A percentile compares a stretch with the other conserved stretches of the same genome.
Evolutionary conservation across 768 basidiomycete genomes (phyloP).

Genomic region (Panus rudis): DNA sequence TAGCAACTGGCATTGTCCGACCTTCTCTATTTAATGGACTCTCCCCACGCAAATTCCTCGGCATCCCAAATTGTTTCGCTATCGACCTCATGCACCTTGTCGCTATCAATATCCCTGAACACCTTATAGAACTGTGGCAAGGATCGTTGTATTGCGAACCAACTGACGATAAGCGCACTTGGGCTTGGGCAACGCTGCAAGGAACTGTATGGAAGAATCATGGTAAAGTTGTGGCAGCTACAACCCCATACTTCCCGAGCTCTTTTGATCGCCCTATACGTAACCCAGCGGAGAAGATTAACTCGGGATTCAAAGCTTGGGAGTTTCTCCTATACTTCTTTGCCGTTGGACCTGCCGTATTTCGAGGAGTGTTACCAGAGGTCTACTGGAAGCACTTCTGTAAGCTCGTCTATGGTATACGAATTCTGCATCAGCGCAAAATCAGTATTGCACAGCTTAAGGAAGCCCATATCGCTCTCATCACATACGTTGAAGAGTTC

Average conservation of each 20-base stretch:
- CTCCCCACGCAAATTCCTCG: slow-evolving; percentile 9
- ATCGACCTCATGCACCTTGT: slow-evolving; percentile 34
- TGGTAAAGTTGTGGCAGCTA: slow-evolving; percentile 25
- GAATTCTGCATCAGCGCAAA: slow-evolving; percentile 13
- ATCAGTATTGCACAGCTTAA: slow-evolving; percentile 11
- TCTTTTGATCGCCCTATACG: slow-evolving; percentile 36
- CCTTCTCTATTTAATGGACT: slow-evolving; percentile 30
- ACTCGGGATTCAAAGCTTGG: slow-evolving; percentile 26
- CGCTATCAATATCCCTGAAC: slow-evolving; percentile 30
- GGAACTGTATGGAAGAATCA: slow-evolving; percentile 28
- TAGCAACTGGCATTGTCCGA: slow-evolving; percentile 29
- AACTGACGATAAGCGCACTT: slow-evolving; percentile 17
- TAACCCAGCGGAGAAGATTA: slow-evolving; percentile 34
- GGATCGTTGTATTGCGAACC: slow-evolving; percentile 19
- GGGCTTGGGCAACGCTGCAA: slow-evolving; percentile 25
- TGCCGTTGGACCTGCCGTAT: slow-evolving; percentile 18
- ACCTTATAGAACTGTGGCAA: slow-evolving; percentile 27
- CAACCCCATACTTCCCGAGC: slow-evolving; percentile 28
- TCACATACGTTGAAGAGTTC: slow-evolving; percentile 26
- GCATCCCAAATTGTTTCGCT: slow-evolving; percentile 25
- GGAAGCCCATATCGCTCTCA: slow-evolving; percentile 18
- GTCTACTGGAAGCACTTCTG: slow-evolving; percentile 23
- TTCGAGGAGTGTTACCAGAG: slow-evolving; percentile 17
- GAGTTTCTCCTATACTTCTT: slow-evolving; percentile 20
- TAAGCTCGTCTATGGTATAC: slow-evolving; percentile 19